phyloP scores from a whole-genome alignment of 441 rosid species.

The Raphanus hybrid region DNA sequence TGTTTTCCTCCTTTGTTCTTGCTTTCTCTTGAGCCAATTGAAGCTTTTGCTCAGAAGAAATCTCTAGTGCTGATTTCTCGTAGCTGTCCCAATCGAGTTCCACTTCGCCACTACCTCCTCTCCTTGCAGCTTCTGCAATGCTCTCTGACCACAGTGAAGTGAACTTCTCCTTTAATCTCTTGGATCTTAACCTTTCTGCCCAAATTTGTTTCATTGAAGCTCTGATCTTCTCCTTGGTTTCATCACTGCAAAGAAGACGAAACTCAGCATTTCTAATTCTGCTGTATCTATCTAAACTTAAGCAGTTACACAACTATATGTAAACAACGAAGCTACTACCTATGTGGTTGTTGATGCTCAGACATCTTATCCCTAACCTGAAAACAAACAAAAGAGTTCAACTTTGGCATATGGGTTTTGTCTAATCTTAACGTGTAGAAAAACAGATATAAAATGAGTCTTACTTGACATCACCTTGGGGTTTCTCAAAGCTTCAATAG shows the following conservation, averaged over 20 bases:
- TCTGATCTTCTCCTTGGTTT: constrained; percentile 72
- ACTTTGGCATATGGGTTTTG: neutral
- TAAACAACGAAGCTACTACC: constrained; percentile 49
- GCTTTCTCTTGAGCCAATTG: constrained; percentile 54
- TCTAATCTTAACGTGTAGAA: neutral
- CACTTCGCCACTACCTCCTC: constrained; percentile 59
- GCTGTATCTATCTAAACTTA: neutral
- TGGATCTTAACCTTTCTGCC: constrained; percentile 64
- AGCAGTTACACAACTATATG: no score
- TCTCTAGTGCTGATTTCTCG: constrained; percentile 55
- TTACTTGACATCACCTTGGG: constrained; percentile 97
- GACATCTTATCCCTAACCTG: constrained; percentile 86
- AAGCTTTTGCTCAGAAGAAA: constrained; percentile 48
- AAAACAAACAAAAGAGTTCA: constrained; percentile 30
- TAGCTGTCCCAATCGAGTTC: constrained; percentile 84
- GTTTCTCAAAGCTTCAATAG: constrained; percentile 77
- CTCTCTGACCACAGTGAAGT: constrained; percentile 57
- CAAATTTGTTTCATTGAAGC: constrained; percentile 61
- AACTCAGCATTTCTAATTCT: neutral
- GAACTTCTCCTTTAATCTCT: constrained; percentile 54
- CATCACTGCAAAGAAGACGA: constrained; percentile 60
- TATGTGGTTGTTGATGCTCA: constrained; percentile 60
- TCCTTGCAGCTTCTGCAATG: constrained; percentile 76
- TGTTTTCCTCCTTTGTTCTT: constrained; percentile 53
- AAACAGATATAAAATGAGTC: constrained; percentile 45